phyloP scores from a whole-genome alignment of 345 rosid genomes.

The Trapa incisa region DNA sequence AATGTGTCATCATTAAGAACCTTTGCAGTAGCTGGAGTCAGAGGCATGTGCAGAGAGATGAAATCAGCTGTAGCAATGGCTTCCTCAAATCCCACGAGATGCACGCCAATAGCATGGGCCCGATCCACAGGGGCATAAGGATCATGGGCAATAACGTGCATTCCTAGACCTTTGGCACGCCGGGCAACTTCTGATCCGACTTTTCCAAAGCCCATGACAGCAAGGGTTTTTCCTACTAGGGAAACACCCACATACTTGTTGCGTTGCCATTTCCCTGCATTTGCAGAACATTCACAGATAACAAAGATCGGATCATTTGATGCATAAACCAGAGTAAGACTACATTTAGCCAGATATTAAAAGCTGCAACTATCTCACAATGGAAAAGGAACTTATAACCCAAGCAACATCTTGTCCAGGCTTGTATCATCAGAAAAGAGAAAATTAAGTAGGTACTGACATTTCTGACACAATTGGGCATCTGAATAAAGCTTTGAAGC shows the following conservation, averaged over 20 bases:
- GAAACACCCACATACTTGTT: constrained; percentile 84
- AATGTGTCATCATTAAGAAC: constrained; percentile 67
- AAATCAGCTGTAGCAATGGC: constrained; percentile 69
- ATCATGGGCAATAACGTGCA: constrained; percentile 83
- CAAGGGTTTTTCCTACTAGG: constrained; percentile 76
- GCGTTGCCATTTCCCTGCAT: constrained; percentile 68
- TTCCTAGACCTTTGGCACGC: constrained; percentile 88
- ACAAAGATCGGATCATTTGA: neutral
- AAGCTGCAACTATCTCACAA: too few relatives aligned
- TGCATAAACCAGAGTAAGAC: too few relatives aligned
- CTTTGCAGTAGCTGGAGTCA: constrained; percentile 62
- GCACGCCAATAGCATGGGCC: constrained; percentile 75
- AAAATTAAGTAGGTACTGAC: too few relatives aligned
- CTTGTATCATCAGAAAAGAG: neutral
- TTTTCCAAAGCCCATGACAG: constrained; percentile 75
- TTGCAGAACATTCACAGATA: neutral
- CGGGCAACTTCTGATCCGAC: constrained; percentile 89
- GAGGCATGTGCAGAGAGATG: constrained; percentile 83
- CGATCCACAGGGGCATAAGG: constrained; percentile 88
- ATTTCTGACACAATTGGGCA: neutral
- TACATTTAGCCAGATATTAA: too few relatives aligned
- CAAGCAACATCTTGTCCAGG: too few relatives aligned
- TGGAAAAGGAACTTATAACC: too few relatives aligned
- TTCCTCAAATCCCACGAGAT: constrained; percentile 66
- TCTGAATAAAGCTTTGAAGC: neutral